Conservation (phyloP, 495 filamentous ascomycete genomes). For the Penicillium soppii region DNA sequence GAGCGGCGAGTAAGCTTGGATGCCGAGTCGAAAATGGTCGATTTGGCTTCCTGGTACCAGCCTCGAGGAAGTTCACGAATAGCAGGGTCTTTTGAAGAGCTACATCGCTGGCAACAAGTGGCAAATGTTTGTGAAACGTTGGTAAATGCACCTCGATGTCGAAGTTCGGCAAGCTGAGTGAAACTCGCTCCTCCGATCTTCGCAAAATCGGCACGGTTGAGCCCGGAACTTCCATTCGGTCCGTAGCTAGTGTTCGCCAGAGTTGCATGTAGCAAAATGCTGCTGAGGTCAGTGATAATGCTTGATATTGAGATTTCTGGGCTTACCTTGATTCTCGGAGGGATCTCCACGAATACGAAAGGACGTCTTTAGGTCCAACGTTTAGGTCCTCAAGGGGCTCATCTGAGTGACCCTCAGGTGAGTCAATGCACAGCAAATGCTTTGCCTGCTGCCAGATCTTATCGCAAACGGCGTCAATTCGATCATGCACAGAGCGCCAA, state of each 20-base stretch:
- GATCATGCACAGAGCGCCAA: conserved; percentile 51
- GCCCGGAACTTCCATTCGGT: conserved; percentile 27
- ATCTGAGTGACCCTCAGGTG: conserved; percentile 83
- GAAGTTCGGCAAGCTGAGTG: conserved; percentile 74
- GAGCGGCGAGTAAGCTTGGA: conserved; percentile 85
- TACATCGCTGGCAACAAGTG: conserved; percentile 65
- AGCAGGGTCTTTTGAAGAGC: conserved; percentile 47
- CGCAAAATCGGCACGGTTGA: conserved; percentile 40
- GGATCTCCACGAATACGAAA: conserved; percentile 92
- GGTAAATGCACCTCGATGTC: conserved; percentile 92
- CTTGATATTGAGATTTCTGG: neutral
- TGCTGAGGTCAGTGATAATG: conserved; percentile 38
- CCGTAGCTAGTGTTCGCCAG: conserved; percentile 39
- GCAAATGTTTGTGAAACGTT: conserved; percentile 87
- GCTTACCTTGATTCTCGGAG: conserved; percentile 84
- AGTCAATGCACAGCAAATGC: conserved; percentile 80
- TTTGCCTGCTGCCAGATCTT: conserved; percentile 73
- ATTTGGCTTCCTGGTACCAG: conserved; percentile 69
- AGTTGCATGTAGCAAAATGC: conserved; percentile 52
- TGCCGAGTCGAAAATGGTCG: conserved; percentile 64
- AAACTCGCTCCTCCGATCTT: conserved; percentile 70
- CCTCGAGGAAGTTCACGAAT: conserved; percentile 37
- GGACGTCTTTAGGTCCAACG: conserved; percentile 73
- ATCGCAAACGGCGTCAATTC: conserved; percentile 55
- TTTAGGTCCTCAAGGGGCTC: conserved; percentile 68